A percentile compares a stretch with the other conserved stretches of the same genome.
phyloP scores from a whole-genome alignment of 1,284 basidiomycete species.

The Cutaneotrichosporon cavernicola region DNA sequence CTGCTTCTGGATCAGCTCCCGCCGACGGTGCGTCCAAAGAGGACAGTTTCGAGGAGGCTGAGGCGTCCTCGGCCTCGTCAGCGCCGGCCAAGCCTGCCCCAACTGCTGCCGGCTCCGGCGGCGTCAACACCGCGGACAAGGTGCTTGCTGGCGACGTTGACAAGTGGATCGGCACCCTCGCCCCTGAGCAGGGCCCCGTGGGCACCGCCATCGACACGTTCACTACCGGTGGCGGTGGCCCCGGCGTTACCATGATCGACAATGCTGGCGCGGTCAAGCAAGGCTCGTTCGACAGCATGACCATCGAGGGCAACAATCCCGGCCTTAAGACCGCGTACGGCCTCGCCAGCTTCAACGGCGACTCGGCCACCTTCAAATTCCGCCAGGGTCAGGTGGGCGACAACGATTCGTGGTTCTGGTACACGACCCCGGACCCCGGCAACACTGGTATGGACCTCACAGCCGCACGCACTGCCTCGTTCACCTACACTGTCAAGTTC shows the following conservation, averaged over 20 bases:
- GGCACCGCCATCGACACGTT: constrained; percentile 5
- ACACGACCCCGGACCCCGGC: constrained; percentile 15
- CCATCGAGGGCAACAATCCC: constrained; percentile 14
- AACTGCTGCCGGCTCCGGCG: not conserved
- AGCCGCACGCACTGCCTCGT: constrained; percentile 15
- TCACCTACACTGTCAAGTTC: constrained; percentile 52
- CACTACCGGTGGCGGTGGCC: constrained; percentile 12
- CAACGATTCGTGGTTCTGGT: constrained; percentile 19
- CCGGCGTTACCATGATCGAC: constrained; percentile 9
- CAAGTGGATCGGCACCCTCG: constrained; percentile 14
- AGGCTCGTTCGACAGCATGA: constrained; percentile 13
- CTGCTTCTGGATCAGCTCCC: constrained; percentile 6
- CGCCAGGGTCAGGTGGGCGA: constrained; percentile 15
- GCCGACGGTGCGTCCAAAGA: not conserved
- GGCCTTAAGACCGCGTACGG: constrained; percentile 15
- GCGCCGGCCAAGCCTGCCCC: not conserved
- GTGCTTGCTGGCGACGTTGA: constrained; percentile 7
- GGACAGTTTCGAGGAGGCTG: not conserved
- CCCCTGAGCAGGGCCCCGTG: constrained; percentile 11
- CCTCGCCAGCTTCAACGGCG: not conserved
- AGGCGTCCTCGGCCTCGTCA: not conserved
- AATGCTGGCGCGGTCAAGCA: not conserved
- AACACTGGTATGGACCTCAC: constrained; percentile 16
- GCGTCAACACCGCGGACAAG: constrained; percentile 10
- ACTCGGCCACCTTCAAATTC: constrained; percentile 12